Evolutionary conservation across 805 yeast species (phyloP), one percentile per base, ranked within the genome.

Genomic region (Ogataea minuta): DNA sequence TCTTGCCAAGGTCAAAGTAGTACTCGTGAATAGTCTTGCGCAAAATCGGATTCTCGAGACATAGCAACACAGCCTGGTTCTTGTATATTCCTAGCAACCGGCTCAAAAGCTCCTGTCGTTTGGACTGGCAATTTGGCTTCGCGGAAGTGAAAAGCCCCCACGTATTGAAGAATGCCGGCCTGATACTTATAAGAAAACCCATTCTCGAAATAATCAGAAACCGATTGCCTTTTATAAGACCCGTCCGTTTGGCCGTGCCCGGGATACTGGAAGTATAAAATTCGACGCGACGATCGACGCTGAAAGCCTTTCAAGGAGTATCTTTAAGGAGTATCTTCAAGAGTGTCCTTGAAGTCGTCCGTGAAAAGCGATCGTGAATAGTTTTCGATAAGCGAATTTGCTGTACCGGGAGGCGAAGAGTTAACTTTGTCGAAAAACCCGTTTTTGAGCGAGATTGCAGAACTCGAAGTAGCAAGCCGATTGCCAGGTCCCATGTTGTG

Each of bases 1-100:
- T 25, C 12, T 21, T 16, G 2, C 49, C 49, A 9, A 50, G 39
- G 8, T 41, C 46, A 9, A 21, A n/a, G 29, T 50, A 50, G 23
- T 47, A 46, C 4, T 28, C 12, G 9, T 31, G 33, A 6, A 50
- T 42, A 7, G 23, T 39, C 7, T 29, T 9, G 36, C 34, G 39
- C 15, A 21, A 13, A 16, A 50, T 35, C 8, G 54, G 51, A 21
- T 31, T 37, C 11, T 37, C 35, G 11, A 31, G 31, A 31, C 41
- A 37, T 3, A 37, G 28, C 12, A 23, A 31, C 41, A 37, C 36
- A 37, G 41, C 41, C 41, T 37, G 41, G 24, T 11, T 27, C 19
- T 37, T 37, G 34, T 36, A 31, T 25, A 30, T 12, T 14, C 28
- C 34, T 19, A 39, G 37, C 37, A 39, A 23, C n/a, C n/a, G 32